These are phyloP conservation scores for Filobasidium floriforme DNA, from an alignment of 768 basidiomycete genomes.

Conservation along the genomic window DNA sequence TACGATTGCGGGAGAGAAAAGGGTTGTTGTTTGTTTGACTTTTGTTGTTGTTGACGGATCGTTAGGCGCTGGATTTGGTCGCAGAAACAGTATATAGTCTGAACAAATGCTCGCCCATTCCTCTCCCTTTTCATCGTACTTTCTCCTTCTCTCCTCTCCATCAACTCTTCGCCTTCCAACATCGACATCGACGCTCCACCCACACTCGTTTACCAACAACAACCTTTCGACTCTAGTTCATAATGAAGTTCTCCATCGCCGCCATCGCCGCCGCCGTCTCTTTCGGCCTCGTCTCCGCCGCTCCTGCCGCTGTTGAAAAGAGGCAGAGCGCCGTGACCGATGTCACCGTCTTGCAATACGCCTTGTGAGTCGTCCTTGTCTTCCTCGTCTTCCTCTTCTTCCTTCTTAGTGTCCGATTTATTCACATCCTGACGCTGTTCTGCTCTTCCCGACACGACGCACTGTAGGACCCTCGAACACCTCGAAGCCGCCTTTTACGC, in stretches of 20 bases:
- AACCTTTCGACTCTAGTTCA: neutral
- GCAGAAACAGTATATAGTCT: neutral
- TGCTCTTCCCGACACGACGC: neutral
- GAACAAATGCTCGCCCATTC: neutral
- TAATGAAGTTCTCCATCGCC: conserved; percentile 18
- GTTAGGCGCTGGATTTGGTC: neutral
- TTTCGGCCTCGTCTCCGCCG: neutral
- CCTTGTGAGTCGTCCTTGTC: conserved; percentile 15
- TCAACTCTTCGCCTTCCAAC: neutral
- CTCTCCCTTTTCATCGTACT: neutral
- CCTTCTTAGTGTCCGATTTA: too few species aligned
- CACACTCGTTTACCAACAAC: conserved; percentile 7
- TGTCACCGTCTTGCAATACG: conserved; percentile 38
- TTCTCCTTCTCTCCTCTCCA: neutral
- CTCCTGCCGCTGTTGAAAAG: conserved; percentile 4
- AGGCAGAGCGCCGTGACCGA: conserved; percentile 18
- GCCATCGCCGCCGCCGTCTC: conserved; percentile 9
- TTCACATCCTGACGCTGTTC: neutral
- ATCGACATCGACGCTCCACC: neutral
- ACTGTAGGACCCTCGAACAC: conserved; percentile 36
- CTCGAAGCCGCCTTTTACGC: conserved; percentile 37
- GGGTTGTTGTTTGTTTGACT: neutral
- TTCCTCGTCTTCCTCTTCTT: neutral
- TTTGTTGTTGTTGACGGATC: neutral
- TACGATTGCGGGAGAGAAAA: too few species aligned